Percentiles rank a stretch among this genome's conserved stretches.
These are phyloP conservation scores for Barbarea vulgaris DNA, from an alignment of 345 rosid species.

Conservation along the genomic window DNA sequence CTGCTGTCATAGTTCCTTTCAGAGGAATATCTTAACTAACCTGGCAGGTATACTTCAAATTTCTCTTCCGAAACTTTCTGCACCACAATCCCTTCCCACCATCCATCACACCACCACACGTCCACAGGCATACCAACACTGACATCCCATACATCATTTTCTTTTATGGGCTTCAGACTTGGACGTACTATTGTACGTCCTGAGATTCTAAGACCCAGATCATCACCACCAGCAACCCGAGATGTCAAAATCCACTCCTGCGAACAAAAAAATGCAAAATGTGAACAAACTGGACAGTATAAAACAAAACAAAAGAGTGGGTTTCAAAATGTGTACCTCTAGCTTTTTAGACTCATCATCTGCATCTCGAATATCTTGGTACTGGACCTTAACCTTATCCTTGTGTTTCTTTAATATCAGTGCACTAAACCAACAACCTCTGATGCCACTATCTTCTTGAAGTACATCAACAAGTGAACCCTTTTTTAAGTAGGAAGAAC, in stretches of 20 bases:
- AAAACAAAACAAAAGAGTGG: slow-evolving; percentile 6
- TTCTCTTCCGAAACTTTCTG: slow-evolving; percentile 54
- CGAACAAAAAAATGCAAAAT: slow-evolving; percentile 16
- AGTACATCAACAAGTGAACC: slow-evolving; percentile 77
- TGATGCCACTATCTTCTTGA: slow-evolving; percentile 80
- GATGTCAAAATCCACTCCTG: slow-evolving; percentile 82
- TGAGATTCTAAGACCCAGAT: slow-evolving; percentile 48
- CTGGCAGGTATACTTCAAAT: slow-evolving; percentile 68
- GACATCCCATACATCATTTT: slow-evolving; percentile 17
- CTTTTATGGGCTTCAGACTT: slow-evolving; percentile 16
- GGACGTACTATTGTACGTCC: slow-evolving; percentile 71
- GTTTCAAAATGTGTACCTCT: slow-evolving; percentile 49
- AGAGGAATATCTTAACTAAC: slow-evolving; percentile 44
- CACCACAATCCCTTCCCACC: slow-evolving; percentile 89
- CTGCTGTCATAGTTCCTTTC: neutral
- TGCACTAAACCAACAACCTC: slow-evolving; percentile 89
- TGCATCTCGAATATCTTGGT: slow-evolving; percentile 69
- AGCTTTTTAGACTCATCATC: slow-evolving; percentile 64
- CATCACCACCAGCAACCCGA: slow-evolving; percentile 58
- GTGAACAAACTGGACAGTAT: slow-evolving; percentile 2
- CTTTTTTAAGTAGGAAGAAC: slow-evolving; percentile 41
- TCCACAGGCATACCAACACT: slow-evolving; percentile 72
- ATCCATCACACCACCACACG: slow-evolving; percentile 83
- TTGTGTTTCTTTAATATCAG: slow-evolving; percentile 59
- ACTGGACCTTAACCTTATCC: slow-evolving; percentile 77